phyloP scores from a whole-genome alignment of 106 monocot species.

The Dendrobium catenatum region DNA sequence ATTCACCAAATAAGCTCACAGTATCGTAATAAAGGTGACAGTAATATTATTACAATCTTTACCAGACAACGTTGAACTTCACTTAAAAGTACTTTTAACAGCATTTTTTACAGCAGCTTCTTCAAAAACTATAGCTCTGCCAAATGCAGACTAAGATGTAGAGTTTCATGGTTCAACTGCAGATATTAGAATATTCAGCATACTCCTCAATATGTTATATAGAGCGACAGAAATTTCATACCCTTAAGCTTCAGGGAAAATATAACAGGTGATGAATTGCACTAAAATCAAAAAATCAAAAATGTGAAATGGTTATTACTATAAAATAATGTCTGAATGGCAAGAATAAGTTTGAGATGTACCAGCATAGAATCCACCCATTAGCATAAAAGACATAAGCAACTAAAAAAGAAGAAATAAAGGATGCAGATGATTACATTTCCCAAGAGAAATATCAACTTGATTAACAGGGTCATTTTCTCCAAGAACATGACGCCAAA shows the following conservation, averaged over 20 bases:
- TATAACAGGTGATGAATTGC: no score
- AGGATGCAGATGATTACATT: constrained; percentile 51
- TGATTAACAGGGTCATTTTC: constrained; percentile 69
- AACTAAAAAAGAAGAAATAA: constrained; percentile 7
- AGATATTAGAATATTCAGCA: neutral
- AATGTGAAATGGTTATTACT: neutral
- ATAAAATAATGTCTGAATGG: neutral
- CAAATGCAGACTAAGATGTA: neutral
- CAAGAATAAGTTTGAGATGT: neutral
- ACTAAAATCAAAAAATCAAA: neutral
- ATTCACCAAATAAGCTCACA: no score
- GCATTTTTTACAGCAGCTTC: neutral
- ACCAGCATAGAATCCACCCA: neutral
- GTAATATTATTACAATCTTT: no score
- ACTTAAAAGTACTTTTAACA: neutral
- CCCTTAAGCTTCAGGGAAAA: neutral
- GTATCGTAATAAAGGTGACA: no score
- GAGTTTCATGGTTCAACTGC: neutral
- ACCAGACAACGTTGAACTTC: neutral
- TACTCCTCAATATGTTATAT: neutral
- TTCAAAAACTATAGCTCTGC: neutral
- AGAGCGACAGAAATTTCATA: neutral
- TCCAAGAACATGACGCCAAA: constrained; percentile 89
- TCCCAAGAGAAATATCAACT: constrained; percentile 75
- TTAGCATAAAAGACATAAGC: neutral